Base-by-base conservation (phyloP, 139 green algal genomes). In the Haematococcus lacustris region DNA sequence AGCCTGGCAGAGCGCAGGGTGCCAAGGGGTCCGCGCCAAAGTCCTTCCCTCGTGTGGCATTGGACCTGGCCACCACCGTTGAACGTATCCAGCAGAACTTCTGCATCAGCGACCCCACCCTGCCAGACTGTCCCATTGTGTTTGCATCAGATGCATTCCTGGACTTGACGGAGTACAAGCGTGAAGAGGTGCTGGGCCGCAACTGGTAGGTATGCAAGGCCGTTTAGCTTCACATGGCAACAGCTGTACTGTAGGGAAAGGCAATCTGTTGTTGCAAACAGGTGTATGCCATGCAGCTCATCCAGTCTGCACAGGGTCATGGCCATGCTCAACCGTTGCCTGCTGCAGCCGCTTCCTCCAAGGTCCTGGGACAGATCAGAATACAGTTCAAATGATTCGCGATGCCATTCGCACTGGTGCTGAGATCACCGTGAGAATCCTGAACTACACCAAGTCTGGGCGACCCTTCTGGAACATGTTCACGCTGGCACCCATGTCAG, bases 61-160 rank as follows among this genome's bases (percentile, higher is more conserved):
- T 99, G 38, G 95, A 99, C 75, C 83, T 99, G 77, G 94, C 94
- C 23, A 97, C 95, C 51, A 98, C 94, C 1, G 89, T 99, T 71
- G 95, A 99, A 83, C 91, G 94, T 70, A 96, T 99, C 68, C 91
- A 99, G 86, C 92, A 98, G 77, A 98, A 96, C 76, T 99, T 98
- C 78, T 84, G 93, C 47, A 98, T 99, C 74, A 88, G 80, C 37
- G 94, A 99, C 82, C 95, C 95, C 69, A 93, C 82, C 47, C 83
- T 99, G 75, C 94, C 94, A 28, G 95, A 99, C 82, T 96, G 89
- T 77, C 95, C 95, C 71, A 99, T 99, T 68, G 94, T 98, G 28
- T 97, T 97, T 77, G 90, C 90, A 0, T 94, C 88, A 17, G 92
- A 97, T 69, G 85, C 88, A 0, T 97, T 97, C 79, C 85, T 98